These are phyloP conservation scores for Calycina herbarum DNA, from an alignment of 2,329 filamentous ascomycete species.

Conservation along the genomic window DNA sequence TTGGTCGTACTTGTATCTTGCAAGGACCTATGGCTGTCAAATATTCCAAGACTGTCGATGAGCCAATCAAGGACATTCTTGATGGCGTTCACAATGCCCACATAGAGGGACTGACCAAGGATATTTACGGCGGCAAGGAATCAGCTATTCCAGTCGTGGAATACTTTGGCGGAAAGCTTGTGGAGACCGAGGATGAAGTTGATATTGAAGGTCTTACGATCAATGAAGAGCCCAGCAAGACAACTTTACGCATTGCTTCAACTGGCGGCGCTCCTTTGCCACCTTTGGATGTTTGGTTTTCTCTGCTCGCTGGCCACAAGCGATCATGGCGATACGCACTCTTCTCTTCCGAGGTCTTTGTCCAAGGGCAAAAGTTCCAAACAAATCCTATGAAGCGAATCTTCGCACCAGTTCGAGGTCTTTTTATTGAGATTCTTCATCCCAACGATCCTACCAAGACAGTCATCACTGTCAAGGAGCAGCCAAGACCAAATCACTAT, in stretches of 20 bases:
- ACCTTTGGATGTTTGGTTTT: conserved; percentile 78
- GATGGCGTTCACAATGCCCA: conserved; percentile 88
- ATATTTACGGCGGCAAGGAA: conserved; percentile 76
- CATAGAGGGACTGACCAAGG: conserved; percentile 74
- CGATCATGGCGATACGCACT: conserved; percentile 95
- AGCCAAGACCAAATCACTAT: conserved; percentile 81
- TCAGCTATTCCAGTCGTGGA: conserved; percentile 80
- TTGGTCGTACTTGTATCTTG: conserved; percentile 92
- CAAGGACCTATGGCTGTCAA: conserved; percentile 92
- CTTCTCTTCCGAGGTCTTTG: conserved; percentile 88
- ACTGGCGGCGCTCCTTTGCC: conserved; percentile 74
- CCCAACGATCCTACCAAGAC: conserved; percentile 84
- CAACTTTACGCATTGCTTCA: conserved; percentile 79
- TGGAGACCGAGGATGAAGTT: conserved; percentile 67
- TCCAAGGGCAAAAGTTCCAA: conserved; percentile 95
- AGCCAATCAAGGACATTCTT: conserved; percentile 93
- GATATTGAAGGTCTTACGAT: conserved; percentile 87
- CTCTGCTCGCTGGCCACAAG: conserved; percentile 79
- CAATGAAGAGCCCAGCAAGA: conserved; percentile 75
- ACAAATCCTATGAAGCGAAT: conserved; percentile 94
- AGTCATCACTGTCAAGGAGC: conserved; percentile 82
- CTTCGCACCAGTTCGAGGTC: conserved; percentile 79
- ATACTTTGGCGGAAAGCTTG: conserved; percentile 90
- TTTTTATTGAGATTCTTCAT: conserved; percentile 83
- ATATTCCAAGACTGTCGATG: conserved; percentile 85